Base-by-base conservation (phyloP, 2,329 filamentous ascomycete species). In the Emericellopsis cladophorae region DNA sequence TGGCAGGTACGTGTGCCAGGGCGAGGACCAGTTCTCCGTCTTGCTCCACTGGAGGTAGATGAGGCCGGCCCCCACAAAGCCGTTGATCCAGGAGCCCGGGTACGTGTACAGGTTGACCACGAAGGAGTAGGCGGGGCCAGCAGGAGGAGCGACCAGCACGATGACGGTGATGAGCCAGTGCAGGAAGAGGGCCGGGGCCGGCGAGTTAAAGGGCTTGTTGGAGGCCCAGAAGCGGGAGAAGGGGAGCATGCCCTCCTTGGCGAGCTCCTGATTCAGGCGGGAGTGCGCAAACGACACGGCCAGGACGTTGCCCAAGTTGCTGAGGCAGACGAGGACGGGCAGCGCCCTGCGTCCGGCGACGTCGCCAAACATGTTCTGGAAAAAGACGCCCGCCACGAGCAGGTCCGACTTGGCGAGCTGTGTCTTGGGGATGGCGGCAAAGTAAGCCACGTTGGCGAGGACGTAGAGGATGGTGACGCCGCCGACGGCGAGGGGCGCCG, bases 111-210 rank as follows among this genome's bases (percentile, higher is more conserved):
- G 54, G 45, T 76, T 72, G 39, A 75, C 65, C 33, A 79, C 69
- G 50, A 84, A 84, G 56, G 79, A 80, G 56, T 84, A 84, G 0
- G 79, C 79, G 14, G 79, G 70, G 0, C 79, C 80, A 0, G 78
- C 72, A 0, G 81, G 81, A 2, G 79, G 79, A 0, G 77, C 79
- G 4, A 83, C 55, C 26, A 85, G 68, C 11, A 84, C 68, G 36
- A 84, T 68, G 43, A 80, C 64, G 0, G 77, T 80, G 3, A 82
- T 67, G 14, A 79, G 51, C 70, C 76, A 84, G 54, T 84, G 79
- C 16, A 83, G 65, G 48, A 83, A 74, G 8, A 79, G 58, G 10
- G 69, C 60, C 7, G 75, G 63, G n/a, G 74, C 68, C 0, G 80
- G 81, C 0, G 81, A 70, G 42, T 79, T 76, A 45, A 78, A 81